Evolutionary conservation across 192 early-diverging fungal species (phyloP).

Genomic region (Umbelopsis isabellina): DNA sequence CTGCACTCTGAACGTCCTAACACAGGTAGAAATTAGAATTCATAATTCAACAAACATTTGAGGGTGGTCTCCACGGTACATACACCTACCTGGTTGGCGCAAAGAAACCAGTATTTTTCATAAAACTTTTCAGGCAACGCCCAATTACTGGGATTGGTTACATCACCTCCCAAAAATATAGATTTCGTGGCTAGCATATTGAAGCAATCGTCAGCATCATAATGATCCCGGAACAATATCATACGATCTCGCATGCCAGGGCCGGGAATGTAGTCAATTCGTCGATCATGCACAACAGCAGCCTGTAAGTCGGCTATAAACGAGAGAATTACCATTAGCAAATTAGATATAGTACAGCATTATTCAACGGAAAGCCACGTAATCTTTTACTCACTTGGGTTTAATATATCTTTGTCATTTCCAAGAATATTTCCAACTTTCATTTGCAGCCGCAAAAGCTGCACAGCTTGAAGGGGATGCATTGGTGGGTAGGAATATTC

Average conservation of each 20-base stretch:
- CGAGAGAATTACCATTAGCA: neutral
- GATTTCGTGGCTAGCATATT: conserved; percentile 25
- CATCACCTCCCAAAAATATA: conserved; percentile 30
- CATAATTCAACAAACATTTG: too few relatives aligned
- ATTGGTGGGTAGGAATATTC: conserved; percentile 18
- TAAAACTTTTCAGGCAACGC: conserved; percentile 15
- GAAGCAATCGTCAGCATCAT: conserved; percentile 36
- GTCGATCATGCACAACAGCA: conserved; percentile 32
- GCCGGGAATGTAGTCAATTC: conserved; percentile 39
- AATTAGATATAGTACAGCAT: neutral
- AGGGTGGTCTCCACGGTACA: neutral
- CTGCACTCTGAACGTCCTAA: neutral
- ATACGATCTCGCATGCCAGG: conserved; percentile 33
- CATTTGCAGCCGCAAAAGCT: conserved; percentile 34
- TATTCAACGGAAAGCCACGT: too few relatives aligned
- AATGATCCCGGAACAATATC: conserved; percentile 40
- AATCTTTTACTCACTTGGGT: neutral
- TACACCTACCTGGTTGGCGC: conserved; percentile 24
- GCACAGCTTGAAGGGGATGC: conserved; percentile 33
- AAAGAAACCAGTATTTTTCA: conserved; percentile 38
- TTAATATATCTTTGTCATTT: conserved; percentile 10
- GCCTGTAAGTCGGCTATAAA: conserved; percentile 33
- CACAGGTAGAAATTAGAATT: too few relatives aligned
- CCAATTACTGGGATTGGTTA: conserved; percentile 33
- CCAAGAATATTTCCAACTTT: conserved; percentile 31